Evolutionary conservation across 1,284 basidiomycete genomes (phyloP).

Genomic region (Singerocomus inundabilis): DNA sequence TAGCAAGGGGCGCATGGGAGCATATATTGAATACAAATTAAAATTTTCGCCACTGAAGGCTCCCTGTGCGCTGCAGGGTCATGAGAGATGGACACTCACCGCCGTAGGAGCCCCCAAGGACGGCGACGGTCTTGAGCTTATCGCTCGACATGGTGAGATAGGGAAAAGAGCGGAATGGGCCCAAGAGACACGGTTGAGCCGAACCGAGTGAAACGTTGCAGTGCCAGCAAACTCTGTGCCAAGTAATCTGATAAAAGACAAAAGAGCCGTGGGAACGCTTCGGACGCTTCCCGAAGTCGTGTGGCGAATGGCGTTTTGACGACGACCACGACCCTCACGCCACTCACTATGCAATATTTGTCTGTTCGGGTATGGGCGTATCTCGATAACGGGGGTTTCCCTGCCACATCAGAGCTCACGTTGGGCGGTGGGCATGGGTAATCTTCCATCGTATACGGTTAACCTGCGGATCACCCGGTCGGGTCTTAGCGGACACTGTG

Average conservation of each 20-base stretch:
- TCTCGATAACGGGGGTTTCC: neutral
- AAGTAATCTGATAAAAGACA: constrained; percentile 11
- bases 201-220: neutral
- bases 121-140: constrained; percentile 43
- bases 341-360: no score
- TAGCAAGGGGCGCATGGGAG: constrained; percentile 4
- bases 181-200: neutral
- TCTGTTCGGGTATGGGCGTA: no score
- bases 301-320: no score
- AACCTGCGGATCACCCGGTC: neutral
- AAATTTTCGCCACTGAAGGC: neutral
- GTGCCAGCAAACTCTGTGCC: neutral
- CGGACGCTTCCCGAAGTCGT: no score
- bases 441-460: neutral
- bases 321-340: no score
- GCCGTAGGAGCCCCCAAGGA: constrained; percentile 63
- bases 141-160: constrained; percentile 9
- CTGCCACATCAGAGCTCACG: neutral
- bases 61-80: neutral
- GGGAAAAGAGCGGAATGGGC: constrained; percentile 6
- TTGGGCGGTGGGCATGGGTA: neutral
- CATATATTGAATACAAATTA: neutral
- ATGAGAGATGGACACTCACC: constrained; percentile 35
- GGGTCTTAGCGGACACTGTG: neutral
- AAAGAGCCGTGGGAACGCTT: constrained; percentile 1